phyloP scores from a whole-genome alignment of 441 rosid genomes.

The Pelargonium cotyledonis region DNA sequence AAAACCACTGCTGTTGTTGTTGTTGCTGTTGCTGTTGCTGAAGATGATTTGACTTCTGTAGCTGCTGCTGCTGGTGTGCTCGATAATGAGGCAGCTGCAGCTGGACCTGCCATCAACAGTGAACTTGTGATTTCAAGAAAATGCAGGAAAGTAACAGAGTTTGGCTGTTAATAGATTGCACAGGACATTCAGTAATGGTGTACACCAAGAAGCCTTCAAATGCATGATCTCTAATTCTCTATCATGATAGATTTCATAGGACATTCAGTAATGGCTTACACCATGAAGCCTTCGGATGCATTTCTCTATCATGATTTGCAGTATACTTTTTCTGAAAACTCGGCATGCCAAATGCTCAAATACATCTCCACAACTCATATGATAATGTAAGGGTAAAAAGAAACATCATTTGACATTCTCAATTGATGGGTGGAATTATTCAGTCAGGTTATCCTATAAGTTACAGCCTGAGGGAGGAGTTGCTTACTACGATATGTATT shows the following conservation, averaged over 20 bases:
- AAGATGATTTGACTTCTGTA: slow-evolving; percentile 25
- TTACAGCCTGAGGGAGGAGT: neutral
- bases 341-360: neutral
- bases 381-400: neutral
- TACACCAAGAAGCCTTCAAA: neutral
- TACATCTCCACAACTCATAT: neutral
- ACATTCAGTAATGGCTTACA: too few species aligned
- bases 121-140: neutral
- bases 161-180: neutral
- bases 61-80: slow-evolving; percentile 22
- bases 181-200: neutral
- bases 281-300: neutral
- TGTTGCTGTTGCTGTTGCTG: slow-evolving; percentile 32
- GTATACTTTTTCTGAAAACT: neutral
- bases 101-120: slow-evolving; percentile 39
- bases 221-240: neutral
- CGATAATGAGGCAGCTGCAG: slow-evolving; percentile 42
- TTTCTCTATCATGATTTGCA: neutral
- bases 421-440: neutral
- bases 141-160: neutral
- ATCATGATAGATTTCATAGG: too few species aligned
- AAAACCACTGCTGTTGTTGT: slow-evolving; percentile 26
- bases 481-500: neutral
- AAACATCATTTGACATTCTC: neutral
- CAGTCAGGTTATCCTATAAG: neutral